Conservation (phyloP, 2,329 filamentous ascomycete species). For the Macrophomina tecta region DNA sequence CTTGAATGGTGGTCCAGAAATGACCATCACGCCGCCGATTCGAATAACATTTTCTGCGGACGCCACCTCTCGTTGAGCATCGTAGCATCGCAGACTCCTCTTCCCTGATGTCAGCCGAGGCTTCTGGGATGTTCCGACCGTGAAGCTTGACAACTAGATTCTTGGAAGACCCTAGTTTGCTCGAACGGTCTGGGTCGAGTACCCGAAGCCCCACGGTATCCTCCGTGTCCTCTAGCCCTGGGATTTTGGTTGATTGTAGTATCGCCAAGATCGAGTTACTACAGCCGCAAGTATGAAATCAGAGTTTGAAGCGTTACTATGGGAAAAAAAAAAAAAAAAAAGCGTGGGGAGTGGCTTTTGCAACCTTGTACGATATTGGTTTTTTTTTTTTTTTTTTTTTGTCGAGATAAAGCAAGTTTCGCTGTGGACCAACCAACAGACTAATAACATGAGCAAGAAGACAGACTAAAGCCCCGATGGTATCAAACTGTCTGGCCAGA, state of each 20-base stretch:
- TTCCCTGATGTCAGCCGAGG: neutral
- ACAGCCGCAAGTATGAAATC: neutral
- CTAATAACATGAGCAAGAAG: neutral
- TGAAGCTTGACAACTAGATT: neutral
- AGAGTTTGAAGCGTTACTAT: too few species aligned
- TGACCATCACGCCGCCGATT: constrained; percentile 6
- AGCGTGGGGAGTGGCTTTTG: too few species aligned
- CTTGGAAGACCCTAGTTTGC: neutral
- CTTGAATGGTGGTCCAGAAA: neutral
- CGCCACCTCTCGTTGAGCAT: neutral
- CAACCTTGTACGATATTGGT: neutral
- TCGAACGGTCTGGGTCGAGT: neutral
- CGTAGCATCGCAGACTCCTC: neutral
- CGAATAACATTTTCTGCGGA: neutral
- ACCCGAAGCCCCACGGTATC: neutral
- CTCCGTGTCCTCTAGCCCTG: neutral
- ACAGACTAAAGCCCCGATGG: neutral
- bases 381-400: neutral
- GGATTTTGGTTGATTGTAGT: neutral
- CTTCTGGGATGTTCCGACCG: neutral
- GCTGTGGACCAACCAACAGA: neutral
- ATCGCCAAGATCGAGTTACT: neutral
- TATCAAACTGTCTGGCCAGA: neutral
- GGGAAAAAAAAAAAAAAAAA: too few species aligned
- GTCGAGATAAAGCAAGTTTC: neutral